A percentile compares a stretch with the other conserved stretches of the same genome.
Evolutionary conservation across 1,284 basidiomycete species (phyloP).

Genomic region (Afroboletus lepidellus): DNA sequence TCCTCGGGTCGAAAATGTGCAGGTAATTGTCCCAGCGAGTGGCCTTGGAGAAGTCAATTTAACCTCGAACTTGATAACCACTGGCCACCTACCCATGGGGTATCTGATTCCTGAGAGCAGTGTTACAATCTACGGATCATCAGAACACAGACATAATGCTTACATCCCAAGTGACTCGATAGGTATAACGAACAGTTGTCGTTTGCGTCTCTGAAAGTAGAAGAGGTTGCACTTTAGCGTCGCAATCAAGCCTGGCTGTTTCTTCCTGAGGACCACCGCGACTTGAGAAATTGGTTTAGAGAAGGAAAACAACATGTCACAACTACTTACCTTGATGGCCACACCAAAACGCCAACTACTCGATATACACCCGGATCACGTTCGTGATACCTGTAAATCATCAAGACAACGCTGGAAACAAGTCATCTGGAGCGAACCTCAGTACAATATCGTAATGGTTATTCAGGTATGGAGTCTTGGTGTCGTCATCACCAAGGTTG

Average conservation of each 20-base stretch:
- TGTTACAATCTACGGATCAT: constrained; percentile 8
- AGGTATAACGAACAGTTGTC: constrained; percentile 85
- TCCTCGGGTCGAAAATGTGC: constrained; percentile 75
- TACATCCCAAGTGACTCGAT: constrained; percentile 85
- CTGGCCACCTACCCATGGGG: constrained; percentile 66
- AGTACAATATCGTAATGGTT: constrained; percentile 90
- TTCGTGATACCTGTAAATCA: constrained; percentile 69
- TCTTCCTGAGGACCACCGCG: constrained; percentile 57
- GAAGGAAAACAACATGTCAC: background rate
- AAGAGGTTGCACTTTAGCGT: constrained; percentile 43
- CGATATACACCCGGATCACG: constrained; percentile 70
- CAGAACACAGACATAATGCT: constrained; percentile 27
- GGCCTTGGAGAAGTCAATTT: constrained; percentile 49
- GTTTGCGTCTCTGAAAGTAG: constrained; percentile 60
- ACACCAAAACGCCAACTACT: constrained; percentile 90
- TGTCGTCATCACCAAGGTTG: constrained; percentile 69
- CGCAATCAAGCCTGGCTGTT: constrained; percentile 41
- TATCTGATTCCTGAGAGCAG: constrained; percentile 67
- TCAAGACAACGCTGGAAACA: constrained; percentile 2
- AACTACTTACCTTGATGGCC: constrained; percentile 69
- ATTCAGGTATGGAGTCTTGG: constrained; percentile 70
- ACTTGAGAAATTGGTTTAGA: constrained; percentile 36
- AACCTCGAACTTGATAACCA: background rate
- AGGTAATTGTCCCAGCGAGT: constrained; percentile 97
- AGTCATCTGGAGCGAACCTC: constrained; percentile 45